Conservation (phyloP, 2,329 filamentous ascomycete genomes). For the Venturiaceae sp. region DNA sequence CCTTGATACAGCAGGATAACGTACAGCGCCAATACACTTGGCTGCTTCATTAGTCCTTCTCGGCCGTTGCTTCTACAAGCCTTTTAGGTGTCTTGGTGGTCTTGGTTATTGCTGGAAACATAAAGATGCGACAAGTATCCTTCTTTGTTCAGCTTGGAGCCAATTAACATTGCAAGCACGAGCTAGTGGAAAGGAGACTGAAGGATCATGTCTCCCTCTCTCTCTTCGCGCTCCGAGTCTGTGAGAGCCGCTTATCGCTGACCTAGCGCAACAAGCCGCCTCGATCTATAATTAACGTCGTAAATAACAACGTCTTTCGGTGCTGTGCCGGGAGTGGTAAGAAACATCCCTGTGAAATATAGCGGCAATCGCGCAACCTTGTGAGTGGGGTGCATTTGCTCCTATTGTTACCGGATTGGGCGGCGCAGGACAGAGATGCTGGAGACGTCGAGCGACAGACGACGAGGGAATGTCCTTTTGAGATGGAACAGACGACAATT, state of each 20-base stretch:
- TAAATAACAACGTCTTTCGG: not conserved
- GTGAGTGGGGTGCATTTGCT: not conserved
- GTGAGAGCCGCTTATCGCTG: not conserved
- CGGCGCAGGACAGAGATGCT: too few relatives aligned
- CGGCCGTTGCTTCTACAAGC: not conserved
- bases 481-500: too few relatives aligned
- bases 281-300: not conserved
- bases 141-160: not conserved
- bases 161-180: not conserved
- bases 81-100: not conserved
- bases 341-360: too few relatives aligned
- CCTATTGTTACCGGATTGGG: not conserved
- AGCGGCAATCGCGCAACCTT: not conserved
- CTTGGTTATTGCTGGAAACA: not conserved
- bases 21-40: not conserved
- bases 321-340: too few relatives aligned
- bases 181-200: not conserved
- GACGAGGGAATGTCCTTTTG: not conserved
- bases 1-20: not conserved
- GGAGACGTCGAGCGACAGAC: not conserved
- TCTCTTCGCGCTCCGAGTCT: not conserved
- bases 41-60: not conserved
- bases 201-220: not conserved
- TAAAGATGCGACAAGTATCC: not conserved
- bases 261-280: not conserved